A percentile compares a stretch with the other conserved stretches of the same genome.
phyloP scores from a whole-genome alignment of 1,284 basidiomycete species.

The Cryptococcus sp. region DNA sequence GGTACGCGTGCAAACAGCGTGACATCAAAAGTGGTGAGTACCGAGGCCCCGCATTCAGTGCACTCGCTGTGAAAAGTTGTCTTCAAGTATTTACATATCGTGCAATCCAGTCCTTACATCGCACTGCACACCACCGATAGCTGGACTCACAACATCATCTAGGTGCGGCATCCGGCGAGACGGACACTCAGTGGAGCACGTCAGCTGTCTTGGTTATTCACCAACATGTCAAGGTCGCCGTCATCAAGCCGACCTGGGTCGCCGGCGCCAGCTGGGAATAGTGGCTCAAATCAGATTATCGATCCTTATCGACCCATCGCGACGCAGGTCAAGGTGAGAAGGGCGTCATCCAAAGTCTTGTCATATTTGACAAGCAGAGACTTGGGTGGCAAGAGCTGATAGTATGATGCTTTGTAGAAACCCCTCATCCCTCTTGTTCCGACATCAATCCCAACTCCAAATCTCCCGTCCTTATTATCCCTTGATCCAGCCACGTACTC shows the following conservation, averaged over 20 bases:
- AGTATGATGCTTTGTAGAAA: conserved; percentile 9
- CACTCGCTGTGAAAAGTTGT: no score
- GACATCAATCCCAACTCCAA: background rate
- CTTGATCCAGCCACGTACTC: conserved; percentile 31
- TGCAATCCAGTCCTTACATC: no score
- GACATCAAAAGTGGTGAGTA: no score
- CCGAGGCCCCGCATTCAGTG: no score
- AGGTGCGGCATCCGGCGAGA: no score
- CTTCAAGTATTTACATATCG: no score
- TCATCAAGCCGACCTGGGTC: conserved; percentile 15
- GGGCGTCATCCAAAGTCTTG: background rate
- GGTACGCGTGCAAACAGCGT: no score
- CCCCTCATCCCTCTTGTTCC: conserved; percentile 23
- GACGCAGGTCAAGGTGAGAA: conserved; percentile 28
- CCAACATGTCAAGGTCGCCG: conserved; percentile 1
- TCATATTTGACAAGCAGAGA: background rate
- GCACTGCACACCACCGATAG: no score
- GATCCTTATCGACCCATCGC: conserved; percentile 33
- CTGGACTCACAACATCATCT: no score
- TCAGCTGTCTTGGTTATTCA: background rate
- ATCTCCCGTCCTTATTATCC: conserved; percentile 25
- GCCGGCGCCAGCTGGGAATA: background rate
- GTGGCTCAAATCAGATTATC: conserved; percentile 6
- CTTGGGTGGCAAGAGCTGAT: background rate
- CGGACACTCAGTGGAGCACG: no score